These are phyloP conservation scores for Protomyces gravidus DNA, from an alignment of 1,139 yeast species.

Conservation along the genomic window DNA sequence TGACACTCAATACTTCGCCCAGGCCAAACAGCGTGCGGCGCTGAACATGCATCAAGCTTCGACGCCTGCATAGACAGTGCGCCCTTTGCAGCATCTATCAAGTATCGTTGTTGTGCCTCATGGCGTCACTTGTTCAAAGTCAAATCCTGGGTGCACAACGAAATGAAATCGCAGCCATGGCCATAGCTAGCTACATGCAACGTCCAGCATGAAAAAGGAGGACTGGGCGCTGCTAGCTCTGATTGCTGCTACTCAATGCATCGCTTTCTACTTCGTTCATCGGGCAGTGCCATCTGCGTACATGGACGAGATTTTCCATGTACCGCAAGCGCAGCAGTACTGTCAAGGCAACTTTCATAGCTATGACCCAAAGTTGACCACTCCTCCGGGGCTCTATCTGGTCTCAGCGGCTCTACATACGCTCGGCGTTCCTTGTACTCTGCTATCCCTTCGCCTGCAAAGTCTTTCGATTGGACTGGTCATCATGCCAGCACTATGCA, in stretches of 20 bases:
- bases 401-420: background rate
- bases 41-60: too few relatives aligned
- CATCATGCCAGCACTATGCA: slow-evolving; percentile 42
- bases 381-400: slow-evolving; percentile 87
- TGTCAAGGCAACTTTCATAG: slow-evolving; percentile 54
- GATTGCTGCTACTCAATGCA: slow-evolving; percentile 3
- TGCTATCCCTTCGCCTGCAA: slow-evolving; percentile 1
- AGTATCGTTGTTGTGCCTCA: too few relatives aligned
- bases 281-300: slow-evolving; percentile 38
- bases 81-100: too few relatives aligned
- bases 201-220: too few relatives aligned
- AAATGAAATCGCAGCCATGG: too few relatives aligned
- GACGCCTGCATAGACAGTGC: too few relatives aligned
- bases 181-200: too few relatives aligned
- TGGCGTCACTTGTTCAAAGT: too few relatives aligned
- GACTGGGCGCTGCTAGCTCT: too few relatives aligned
- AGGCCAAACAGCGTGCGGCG: slow-evolving; percentile 15
- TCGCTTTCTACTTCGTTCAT: slow-evolving; percentile 30
- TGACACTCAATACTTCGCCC: slow-evolving; percentile 22
- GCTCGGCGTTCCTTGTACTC: slow-evolving; percentile 11
- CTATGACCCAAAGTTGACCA: slow-evolving; percentile 91
- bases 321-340: slow-evolving; percentile 69
- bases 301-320: slow-evolving; percentile 71
- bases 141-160: too few relatives aligned
- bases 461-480: slow-evolving; percentile 30